These are phyloP conservation scores for Camelina neglecta DNA, from an alignment of 345 rosid genomes.

Conservation along the genomic window DNA sequence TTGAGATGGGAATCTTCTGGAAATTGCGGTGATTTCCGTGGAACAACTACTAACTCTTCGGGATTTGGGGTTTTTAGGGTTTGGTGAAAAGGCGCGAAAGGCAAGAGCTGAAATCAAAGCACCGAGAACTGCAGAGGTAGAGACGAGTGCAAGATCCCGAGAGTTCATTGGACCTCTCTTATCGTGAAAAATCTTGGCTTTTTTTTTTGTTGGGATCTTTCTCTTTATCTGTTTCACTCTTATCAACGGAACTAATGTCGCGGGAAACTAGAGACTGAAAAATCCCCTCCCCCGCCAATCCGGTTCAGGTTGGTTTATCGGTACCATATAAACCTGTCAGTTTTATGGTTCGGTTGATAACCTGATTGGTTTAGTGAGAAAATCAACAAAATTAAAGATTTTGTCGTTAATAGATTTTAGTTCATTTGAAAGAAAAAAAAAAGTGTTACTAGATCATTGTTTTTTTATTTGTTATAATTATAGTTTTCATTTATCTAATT, in stretches of 20 bases:
- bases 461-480: too few species aligned
- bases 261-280: too few species aligned
- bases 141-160: slow-evolving; percentile 63
- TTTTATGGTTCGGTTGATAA: background rate
- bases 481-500: too few species aligned
- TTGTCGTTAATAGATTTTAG: too few species aligned
- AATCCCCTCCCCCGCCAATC: background rate
- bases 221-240: too few species aligned
- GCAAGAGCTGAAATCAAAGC: slow-evolving; percentile 70
- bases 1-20: slow-evolving; percentile 46
- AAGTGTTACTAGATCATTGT: too few species aligned
- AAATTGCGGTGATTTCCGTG: slow-evolving; percentile 43
- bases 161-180: slow-evolving; percentile 53
- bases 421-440: too few species aligned
- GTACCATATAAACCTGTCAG: background rate
- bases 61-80: slow-evolving; percentile 45
- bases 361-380: slow-evolving; percentile 8
- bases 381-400: background rate
- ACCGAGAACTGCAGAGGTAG: slow-evolving; percentile 67
- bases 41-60: slow-evolving; percentile 35
- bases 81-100: slow-evolving; percentile 54
- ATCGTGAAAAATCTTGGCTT: background rate
- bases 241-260: too few species aligned
- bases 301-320: background rate
- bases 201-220: background rate